A percentile compares a stretch with the other conserved stretches of the same genome.
phyloP scores from a whole-genome alignment of 2,329 filamentous ascomycete genomes.

The Paraconiothyrium sp. region DNA sequence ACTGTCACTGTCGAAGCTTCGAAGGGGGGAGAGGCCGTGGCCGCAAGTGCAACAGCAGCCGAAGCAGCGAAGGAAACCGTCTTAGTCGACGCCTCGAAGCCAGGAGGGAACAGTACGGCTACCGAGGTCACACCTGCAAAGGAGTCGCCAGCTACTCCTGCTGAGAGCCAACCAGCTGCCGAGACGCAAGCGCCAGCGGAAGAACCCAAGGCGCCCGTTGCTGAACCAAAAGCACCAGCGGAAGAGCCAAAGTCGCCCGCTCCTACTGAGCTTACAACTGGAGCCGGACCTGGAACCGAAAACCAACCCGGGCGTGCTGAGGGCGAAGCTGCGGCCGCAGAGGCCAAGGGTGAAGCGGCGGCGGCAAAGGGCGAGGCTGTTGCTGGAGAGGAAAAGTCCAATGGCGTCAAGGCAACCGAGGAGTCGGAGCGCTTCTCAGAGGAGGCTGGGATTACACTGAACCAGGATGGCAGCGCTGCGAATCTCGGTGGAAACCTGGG shows the following conservation, averaged over 20 bases:
- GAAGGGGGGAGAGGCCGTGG: not conserved
- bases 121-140: not conserved
- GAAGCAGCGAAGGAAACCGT: not conserved
- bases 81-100: not conserved
- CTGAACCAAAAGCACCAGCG: not conserved
- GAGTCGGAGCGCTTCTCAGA: slow-evolving; percentile 44
- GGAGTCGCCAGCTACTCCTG: not conserved
- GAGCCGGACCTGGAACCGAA: slow-evolving; percentile 27
- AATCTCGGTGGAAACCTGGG: slow-evolving; percentile 46
- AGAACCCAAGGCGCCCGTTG: not conserved
- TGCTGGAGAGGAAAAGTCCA: slow-evolving; percentile 28
- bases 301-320: slow-evolving; percentile 36
- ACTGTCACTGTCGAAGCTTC: too few relatives aligned
- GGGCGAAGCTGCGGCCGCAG: slow-evolving; percentile 27
- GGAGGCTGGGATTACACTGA: slow-evolving; percentile 38
- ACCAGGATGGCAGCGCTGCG: slow-evolving; percentile 32
- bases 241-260: not conserved
- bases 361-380: slow-evolving; percentile 18
- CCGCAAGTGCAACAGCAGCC: not conserved
- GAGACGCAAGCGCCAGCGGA: not conserved
- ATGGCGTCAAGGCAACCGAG: slow-evolving; percentile 40
- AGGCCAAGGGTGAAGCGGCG: slow-evolving; percentile 22
- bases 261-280: not conserved
- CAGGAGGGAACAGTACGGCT: slow-evolving; percentile 4
- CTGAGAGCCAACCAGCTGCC: slow-evolving; percentile 1